Base-by-base conservation (phyloP, 257 asterid species). In the Solanum lycopersicoides region DNA sequence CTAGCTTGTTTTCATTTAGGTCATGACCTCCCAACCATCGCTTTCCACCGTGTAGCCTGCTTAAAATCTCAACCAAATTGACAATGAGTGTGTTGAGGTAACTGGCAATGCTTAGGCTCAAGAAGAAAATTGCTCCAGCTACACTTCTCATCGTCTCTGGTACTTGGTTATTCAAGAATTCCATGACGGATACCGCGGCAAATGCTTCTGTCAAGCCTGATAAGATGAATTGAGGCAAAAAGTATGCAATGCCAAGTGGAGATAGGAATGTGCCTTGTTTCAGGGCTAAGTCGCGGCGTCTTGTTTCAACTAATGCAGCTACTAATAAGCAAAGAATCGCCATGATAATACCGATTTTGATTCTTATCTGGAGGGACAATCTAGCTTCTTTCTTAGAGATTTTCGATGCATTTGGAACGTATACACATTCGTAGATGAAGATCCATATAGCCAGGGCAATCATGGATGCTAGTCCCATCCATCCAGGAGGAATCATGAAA, bases 391-490 rank as follows among this genome's bases (percentile, higher is more conserved):
- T 87, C 82, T 89, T 93, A 85, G 87, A 9, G 65, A 89, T 20
- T 79, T 88, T 94, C 39, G 84, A 90, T 15, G 92, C 90, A 0
- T 6, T 28, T 0, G 92, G 95, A 65, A 95, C 53, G 88, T 91
- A 93, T 9, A 95, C 44, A 69, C 87, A 86, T 83, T 96, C 98
- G 87, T 96, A 96, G 15, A 92, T 75, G 72, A 94, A 34, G n/a
- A 96, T 96, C 98, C 99, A 95, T 12, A 90, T 71, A 3, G 97
- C 89, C 39, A 95, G 92, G 0, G 98, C 92, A 1, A 96, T 56
- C 99, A 96, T 96, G 1, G 99, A 95, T 6, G 96, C 35, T 83
- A 93, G 90, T 47, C 95, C 93, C 98, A 96, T 91, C 99, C 99
- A 96, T 1, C 91, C 99, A 0, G 98, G 98, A 3, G 99, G 99